phyloP scores from a whole-genome alignment of 192 early-diverging fungal genomes.

The Backusella parvicylindrica region DNA sequence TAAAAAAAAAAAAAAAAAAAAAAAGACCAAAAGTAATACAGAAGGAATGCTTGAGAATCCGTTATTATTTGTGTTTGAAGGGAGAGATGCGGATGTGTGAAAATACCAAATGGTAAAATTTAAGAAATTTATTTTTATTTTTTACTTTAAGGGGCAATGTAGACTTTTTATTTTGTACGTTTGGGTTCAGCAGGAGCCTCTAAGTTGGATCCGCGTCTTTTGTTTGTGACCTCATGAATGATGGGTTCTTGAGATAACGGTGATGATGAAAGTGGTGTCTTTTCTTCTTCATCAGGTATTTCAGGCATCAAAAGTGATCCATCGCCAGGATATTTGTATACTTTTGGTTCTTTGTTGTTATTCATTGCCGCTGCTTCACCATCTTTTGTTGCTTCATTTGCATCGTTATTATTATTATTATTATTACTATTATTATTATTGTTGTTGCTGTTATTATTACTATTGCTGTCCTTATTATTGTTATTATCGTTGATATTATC shows the following conservation, averaged over 20 bases:
- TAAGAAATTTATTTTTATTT: not conserved
- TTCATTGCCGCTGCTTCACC: not conserved
- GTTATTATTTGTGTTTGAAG: too few relatives aligned
- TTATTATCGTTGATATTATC: conserved; percentile 12
- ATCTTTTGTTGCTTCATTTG: not conserved
- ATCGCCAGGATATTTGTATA: conserved; percentile 46
- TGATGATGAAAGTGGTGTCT: not conserved
- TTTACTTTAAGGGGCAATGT: not conserved
- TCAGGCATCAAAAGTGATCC: conserved; percentile 52
- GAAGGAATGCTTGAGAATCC: too few relatives aligned
- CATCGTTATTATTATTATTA: not conserved
- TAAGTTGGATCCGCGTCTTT: conserved; percentile 1
- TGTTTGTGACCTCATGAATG: not conserved
- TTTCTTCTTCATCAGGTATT: conserved; percentile 42
- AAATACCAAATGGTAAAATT: not conserved
- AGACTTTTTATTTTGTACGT: not conserved
- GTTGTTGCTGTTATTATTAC: not conserved
- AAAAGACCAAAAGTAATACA: too few relatives aligned
- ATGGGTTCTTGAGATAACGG: not conserved
- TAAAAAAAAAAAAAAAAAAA: too few relatives aligned
- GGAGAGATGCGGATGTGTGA: too few relatives aligned
- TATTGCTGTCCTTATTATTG: not conserved
- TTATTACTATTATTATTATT: not conserved
- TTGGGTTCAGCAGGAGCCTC: not conserved
- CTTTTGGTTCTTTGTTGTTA: conserved; percentile 28